Base-by-base conservation (phyloP, 176 grass and related monocot species). In the Chrysopogon serrulatus region DNA sequence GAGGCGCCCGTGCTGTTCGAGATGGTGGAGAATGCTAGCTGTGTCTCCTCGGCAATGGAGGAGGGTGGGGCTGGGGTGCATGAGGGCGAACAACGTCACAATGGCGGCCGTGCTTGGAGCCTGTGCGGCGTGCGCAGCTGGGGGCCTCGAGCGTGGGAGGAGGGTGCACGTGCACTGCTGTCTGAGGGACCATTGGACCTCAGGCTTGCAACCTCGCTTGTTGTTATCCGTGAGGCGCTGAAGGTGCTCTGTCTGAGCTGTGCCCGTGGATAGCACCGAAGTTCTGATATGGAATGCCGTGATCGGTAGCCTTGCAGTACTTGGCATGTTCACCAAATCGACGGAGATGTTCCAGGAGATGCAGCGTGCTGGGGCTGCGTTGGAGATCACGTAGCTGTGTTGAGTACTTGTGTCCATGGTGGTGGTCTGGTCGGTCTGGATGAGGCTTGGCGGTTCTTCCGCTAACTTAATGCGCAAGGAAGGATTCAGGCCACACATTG, bases 381-480 rank as follows among this genome's bases (percentile, higher is more conserved):
- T 78, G 3, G 92, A 94, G 89, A 94, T 94, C 71, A 91, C 89
- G 1, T 89, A 89, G 60, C 82, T 91, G n/a, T 91, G 81, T 31
- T 91, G 45, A 89, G 89, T 4, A 77, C 84, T 42, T 91, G 92
- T 11, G 87, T 87, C 1, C 92, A 94, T n/a, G n/a, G n/a, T 39
- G 89, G 87, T 69, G 87, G 92, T 56, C 60, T 94, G 53, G 87
- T n/a, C n/a, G n/a, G n/a, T n/a, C n/a, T 94, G 37, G 89, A 87
- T 28, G 84, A 91, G 45, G 89, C 92, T 53, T 81, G 84, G 81
- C 68, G 19, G 6, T 87, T 91, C 84, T 91, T 94, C 71, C 66
- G 53, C 42, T 82, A 23, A 11, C 80, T 94, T 34, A 78, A 89
- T 78, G 81, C 77, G 10, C 89, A n/a, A n/a, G n/a, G n/a, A 85